These are phyloP conservation scores for Colletotrichum nymphaeae DNA, from an alignment of 2,329 filamentous ascomycete genomes.

Conservation along the genomic window DNA sequence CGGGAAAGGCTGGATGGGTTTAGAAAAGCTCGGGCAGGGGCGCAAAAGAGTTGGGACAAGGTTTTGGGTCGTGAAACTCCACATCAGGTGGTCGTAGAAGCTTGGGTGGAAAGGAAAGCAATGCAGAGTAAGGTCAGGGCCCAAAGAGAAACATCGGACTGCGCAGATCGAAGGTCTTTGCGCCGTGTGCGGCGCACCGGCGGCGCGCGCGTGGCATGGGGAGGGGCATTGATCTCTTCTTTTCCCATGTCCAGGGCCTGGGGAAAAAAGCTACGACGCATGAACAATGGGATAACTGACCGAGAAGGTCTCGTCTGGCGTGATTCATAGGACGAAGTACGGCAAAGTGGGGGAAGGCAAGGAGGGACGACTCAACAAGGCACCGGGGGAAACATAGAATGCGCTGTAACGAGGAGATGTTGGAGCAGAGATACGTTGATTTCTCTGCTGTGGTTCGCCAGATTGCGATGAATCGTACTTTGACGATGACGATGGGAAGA, in stretches of 20 bases:
- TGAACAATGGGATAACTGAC: conserved; percentile 21
- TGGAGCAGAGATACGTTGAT: neutral
- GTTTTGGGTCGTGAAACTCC: conserved; percentile 32
- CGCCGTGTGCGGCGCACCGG: neutral
- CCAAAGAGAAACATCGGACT: neutral
- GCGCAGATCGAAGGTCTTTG: neutral
- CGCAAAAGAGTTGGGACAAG: conserved; percentile 19
- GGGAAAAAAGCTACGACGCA: conserved; percentile 7
- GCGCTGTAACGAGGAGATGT: neutral
- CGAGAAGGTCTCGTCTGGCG: neutral
- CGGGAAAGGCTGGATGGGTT: neutral
- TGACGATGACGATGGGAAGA: neutral
- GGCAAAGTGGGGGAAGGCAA: neutral
- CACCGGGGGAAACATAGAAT: neutral
- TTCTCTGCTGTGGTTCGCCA: conserved; percentile 15
- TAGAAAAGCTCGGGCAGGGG: neutral
- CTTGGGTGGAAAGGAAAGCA: neutral
- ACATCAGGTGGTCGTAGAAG: conserved; percentile 16
- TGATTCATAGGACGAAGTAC: neutral
- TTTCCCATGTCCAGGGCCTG: conserved; percentile 2
- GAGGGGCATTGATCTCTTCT: neutral
- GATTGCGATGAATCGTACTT: conserved; percentile 13
- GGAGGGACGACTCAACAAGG: no score
- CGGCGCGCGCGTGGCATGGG: neutral
- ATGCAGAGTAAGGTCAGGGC: neutral